Percentiles rank a stretch among this genome's conserved stretches.
These are phyloP conservation scores for Barnettozyma siamensis DNA, from an alignment of 805 yeast species.

Conservation along the genomic window DNA sequence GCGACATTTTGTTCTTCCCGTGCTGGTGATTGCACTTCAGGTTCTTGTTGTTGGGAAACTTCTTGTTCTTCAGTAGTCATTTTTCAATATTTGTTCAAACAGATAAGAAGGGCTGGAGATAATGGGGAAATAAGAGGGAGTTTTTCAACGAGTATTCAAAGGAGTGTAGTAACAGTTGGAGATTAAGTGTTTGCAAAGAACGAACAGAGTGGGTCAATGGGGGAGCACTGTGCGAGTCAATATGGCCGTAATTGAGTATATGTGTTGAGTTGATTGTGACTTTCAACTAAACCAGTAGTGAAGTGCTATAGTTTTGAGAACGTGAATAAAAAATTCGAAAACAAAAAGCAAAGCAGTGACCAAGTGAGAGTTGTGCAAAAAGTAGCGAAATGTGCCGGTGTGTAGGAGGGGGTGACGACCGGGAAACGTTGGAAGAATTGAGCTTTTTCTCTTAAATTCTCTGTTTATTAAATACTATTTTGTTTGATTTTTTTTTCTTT, in stretches of 20 bases:
- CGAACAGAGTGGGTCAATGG: not conserved
- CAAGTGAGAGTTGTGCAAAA: too few relatives aligned
- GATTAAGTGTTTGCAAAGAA: not conserved
- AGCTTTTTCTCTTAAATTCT: too few relatives aligned
- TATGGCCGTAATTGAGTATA: not conserved
- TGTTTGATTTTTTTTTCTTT: not conserved
- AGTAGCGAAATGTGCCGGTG: too few relatives aligned
- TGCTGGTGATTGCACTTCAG: not conserved
- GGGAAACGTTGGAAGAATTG: too few relatives aligned
- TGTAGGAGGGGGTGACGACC: too few relatives aligned
- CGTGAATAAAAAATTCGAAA: too few relatives aligned
- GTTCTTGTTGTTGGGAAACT: not conserved
- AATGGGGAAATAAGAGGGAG: not conserved
- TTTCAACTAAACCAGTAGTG: too few relatives aligned
- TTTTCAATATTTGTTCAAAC: not conserved
- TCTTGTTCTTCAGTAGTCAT: not conserved
- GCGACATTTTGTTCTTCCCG: not conserved
- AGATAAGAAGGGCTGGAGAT: too few relatives aligned
- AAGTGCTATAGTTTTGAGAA: too few relatives aligned
- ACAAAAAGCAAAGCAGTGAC: too few relatives aligned
- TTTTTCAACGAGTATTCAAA: not conserved
- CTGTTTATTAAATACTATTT: not conserved
- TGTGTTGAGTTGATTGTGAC: too few relatives aligned
- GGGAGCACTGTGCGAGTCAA: not conserved
- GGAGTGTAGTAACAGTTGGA: not conserved